Evolutionary conservation across 2,329 filamentous ascomycete genomes (phyloP), one percentile per base, ranked within the genome.

Genomic region (Aspergillus pseudonomiae): DNA sequence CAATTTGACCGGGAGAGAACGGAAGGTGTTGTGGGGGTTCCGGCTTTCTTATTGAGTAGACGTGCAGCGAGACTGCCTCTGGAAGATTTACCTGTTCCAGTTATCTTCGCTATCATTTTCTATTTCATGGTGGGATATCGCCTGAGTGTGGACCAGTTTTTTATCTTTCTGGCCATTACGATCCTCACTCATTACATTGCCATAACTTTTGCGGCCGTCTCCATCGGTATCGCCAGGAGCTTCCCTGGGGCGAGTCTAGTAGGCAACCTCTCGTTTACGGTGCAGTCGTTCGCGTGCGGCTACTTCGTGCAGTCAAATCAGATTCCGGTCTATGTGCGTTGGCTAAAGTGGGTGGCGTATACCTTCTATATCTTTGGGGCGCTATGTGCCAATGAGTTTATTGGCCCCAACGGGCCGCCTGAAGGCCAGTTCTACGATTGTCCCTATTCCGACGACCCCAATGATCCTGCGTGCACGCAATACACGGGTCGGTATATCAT

Each of bases 61-160:
- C 84, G 91, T 30, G 75, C 92, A 6, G 89, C 91, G 0, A 84
- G 90, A 6, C 78, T 93, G 26, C 82, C 89, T 1, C 87, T 90
- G 0, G 91, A 94, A 72, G 91, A 93, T 71, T 71, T 93, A 0
- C 89, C 90, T 0, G 89, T 92, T 1, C 91, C 91, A 0, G 83
- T 92, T 19, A 74, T 92, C 4, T 93, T 89, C 71, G 88, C 88
- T 6, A 77, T 88, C 2, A 89, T 93, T 9, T 89, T 88, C 71
- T 94, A 93, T 75, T 93, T 92, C 74, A 92, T 93, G 89, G 86
- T 88, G 7, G 90, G 90, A 0, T 91, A 93, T 68, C 86, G 91
- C 54, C 81, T 84, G 3, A 84, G 88, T 10, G 86, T 83, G 0
- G 77, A 71, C 1, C 86, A 89, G 60, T 93, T 93, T 75, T 88